Evolutionary conservation across 257 asterid genomes (phyloP).

Genomic region (Solanum lycopersicoides): DNA sequence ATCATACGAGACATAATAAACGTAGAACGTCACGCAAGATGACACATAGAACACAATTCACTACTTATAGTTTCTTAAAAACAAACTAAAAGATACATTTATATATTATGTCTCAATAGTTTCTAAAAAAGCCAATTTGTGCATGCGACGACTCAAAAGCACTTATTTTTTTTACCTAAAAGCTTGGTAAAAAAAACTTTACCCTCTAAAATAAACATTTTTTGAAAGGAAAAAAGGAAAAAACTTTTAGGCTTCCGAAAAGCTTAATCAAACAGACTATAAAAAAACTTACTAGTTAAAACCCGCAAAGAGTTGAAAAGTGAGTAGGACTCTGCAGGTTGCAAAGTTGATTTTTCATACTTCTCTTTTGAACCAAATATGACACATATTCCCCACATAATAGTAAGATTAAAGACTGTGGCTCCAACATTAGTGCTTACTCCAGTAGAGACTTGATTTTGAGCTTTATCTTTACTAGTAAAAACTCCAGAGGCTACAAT

Average conservation of each 20-base stretch:
- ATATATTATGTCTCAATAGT: background rate
- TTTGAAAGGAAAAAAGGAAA: background rate
- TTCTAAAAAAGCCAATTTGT: too few species aligned
- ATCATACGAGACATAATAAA: rapidly evolving
- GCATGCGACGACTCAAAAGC: background rate
- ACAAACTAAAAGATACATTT: background rate
- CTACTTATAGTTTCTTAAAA: background rate
- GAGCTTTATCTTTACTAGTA: conserved; percentile 27
- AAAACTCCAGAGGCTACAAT: conserved; percentile 30
- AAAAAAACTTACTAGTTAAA: background rate
- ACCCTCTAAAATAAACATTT: background rate
- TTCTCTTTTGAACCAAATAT: conserved; percentile 22
- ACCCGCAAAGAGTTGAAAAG: background rate
- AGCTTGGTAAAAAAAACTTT: background rate
- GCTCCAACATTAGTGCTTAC: conserved; percentile 38
- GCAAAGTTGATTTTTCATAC: background rate
- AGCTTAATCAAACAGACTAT: background rate
- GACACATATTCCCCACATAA: conserved; percentile 41
- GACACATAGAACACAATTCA: background rate
- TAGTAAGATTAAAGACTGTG: conserved; percentile 34
- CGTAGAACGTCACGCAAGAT: background rate
- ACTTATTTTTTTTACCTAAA: background rate
- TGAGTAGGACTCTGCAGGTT: background rate
- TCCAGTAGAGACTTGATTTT: conserved; percentile 31
- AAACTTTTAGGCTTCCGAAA: background rate